Evolutionary conservation across 441 rosid genomes (phyloP).

Genomic region (Viola pubescens): DNA sequence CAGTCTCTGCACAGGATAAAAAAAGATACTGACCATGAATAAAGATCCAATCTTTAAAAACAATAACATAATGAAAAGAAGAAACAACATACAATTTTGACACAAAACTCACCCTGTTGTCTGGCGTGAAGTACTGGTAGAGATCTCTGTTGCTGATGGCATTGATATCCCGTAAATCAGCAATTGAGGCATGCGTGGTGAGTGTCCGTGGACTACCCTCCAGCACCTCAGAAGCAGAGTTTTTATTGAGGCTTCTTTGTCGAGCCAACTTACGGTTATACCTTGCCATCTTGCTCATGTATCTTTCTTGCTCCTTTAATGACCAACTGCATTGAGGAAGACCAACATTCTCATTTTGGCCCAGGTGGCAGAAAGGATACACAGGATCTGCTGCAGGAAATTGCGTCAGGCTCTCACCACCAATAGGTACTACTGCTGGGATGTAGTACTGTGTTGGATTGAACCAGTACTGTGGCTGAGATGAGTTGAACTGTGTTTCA

Average conservation of each 20-base stretch:
- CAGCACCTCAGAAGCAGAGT: slow-evolving; percentile 20
- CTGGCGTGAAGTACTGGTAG: slow-evolving; percentile 31
- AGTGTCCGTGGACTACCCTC: too few relatives aligned
- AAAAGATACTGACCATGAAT: neutral
- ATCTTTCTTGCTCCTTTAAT: slow-evolving; percentile 25
- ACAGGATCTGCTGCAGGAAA: slow-evolving; percentile 10
- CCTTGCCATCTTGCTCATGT: slow-evolving; percentile 49
- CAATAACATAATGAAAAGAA: slow-evolving; percentile 2
- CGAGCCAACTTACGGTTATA: slow-evolving; percentile 56
- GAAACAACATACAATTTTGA: neutral
- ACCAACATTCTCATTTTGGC: slow-evolving; percentile 17
- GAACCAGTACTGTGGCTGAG: too few relatives aligned
- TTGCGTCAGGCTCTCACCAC: too few relatives aligned
- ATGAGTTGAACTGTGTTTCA: too few relatives aligned
- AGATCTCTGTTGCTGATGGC: slow-evolving; percentile 17
- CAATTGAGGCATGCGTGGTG: too few relatives aligned
- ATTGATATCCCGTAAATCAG: too few relatives aligned
- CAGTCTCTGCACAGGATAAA: slow-evolving; percentile 37
- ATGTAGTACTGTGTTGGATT: slow-evolving; percentile 12
- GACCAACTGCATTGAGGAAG: slow-evolving; percentile 18
- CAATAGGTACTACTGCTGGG: slow-evolving; percentile 3
- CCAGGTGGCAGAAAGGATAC: slow-evolving; percentile 16
- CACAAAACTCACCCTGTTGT: slow-evolving; percentile 37
- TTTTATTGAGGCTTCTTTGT: slow-evolving; percentile 35
- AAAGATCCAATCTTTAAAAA: slow-evolving; percentile 1